Evolutionary conservation across 306 rosid genomes (phyloP), one percentile per base, ranked within the genome.

Genomic region (Vigna angularis): DNA sequence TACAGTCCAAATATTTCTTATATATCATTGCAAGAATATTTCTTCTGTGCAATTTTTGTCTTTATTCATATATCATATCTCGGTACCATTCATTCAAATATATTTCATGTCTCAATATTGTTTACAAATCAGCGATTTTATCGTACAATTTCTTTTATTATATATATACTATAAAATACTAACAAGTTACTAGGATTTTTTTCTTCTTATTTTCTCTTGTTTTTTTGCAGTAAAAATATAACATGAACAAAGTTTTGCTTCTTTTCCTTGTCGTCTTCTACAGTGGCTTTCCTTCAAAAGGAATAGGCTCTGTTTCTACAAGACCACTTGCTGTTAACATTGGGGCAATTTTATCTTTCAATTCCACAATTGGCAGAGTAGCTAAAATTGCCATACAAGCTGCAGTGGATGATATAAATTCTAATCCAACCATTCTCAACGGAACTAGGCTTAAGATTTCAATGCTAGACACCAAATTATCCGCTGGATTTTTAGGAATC

Each of bases 401-500:
- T 3, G 93, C 93, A 18, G 76, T 85, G 16, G 75, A 89, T 24
- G 93, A 87, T 50, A 85, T 89, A 13, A 89, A 89, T 68, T 76
- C 89, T 40, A 63, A 77, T 30, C 44, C 75, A 7, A 4, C 50
- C 0, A 28, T 89, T 79, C 89, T 87, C 44, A 81, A 66, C 11
- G 87, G 89, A 71, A 83, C 91, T 8, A 83, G 16, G 64, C 87
- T 89, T 36, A 61, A 73, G 30, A 61, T 89, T 13, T 74, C 77
- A 18, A 73, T 83, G 79, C 85, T 52, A 16, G 88, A 87, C 59
- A 81, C 87, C 11, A 70, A 83, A 76, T 13, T 64, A 3, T 70
- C 86, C n/a, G 82, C 69, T 34, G 93, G 85, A 30, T 85, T 89
- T 70, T 85, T 85, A 2, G 91, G 93, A 62, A 89, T 87, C 58